Conservation (phyloP, 257 asterid species). For the Thymus quinquecostatus region DNA sequence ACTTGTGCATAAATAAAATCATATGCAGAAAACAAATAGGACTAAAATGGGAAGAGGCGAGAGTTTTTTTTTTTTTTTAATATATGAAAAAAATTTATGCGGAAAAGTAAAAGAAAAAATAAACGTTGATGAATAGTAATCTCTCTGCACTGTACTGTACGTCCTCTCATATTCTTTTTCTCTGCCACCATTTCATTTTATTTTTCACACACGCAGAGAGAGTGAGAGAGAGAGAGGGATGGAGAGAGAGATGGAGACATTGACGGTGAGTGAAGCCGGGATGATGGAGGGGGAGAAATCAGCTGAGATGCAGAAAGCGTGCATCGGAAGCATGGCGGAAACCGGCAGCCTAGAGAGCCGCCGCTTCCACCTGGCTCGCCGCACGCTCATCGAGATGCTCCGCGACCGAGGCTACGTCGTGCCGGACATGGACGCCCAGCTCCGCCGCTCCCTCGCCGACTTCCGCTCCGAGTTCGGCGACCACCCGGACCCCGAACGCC, state of each 20-base stretch:
- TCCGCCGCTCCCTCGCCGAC: slow-evolving; percentile 44
- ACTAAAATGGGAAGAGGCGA: too few species aligned
- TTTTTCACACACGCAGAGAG: background rate
- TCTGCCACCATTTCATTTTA: background rate
- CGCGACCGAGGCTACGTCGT: slow-evolving; percentile 52
- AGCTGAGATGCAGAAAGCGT: slow-evolving; percentile 28
- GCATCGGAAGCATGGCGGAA: slow-evolving; percentile 43
- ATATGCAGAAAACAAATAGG: too few species aligned
- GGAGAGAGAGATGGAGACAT: background rate
- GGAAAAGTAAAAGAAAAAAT: too few species aligned
- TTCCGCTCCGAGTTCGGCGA: slow-evolving; percentile 46
- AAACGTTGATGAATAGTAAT: background rate
- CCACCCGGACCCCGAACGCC: slow-evolving; percentile 39
- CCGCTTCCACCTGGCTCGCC: slow-evolving; percentile 47
- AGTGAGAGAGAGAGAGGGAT: background rate
- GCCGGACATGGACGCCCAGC: slow-evolving; percentile 41
- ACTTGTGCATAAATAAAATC: too few species aligned
- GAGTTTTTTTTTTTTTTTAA: too few species aligned
- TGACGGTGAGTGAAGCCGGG: too few species aligned
- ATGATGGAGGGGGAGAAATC: background rate
- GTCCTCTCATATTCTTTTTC: background rate
- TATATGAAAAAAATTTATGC: too few species aligned
- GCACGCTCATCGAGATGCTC: slow-evolving; percentile 55
- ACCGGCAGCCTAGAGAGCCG: slow-evolving; percentile 42
- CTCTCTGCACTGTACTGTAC: background rate